Evolutionary conservation across 1,139 yeast species (phyloP).

Genomic region (Nakaseomyces delphensis): DNA sequence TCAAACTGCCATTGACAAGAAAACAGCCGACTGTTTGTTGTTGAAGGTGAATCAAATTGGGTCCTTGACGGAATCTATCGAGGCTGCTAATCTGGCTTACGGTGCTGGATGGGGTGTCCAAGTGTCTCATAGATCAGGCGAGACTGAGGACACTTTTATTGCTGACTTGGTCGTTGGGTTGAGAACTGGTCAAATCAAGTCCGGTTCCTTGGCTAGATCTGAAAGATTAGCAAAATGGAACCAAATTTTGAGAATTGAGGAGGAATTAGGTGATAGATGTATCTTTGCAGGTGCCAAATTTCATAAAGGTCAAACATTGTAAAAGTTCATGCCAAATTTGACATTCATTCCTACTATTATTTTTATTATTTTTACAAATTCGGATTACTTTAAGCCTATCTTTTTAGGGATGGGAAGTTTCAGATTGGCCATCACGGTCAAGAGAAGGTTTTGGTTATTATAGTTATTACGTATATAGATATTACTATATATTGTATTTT

Average conservation of each 20-base stretch:
- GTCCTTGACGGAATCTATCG: constrained; percentile 80
- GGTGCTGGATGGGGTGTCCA: constrained; percentile 95
- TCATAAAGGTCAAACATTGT: constrained; percentile 41
- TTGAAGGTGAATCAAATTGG: constrained; percentile 96
- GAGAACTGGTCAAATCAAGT: constrained; percentile 95
- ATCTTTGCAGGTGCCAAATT: constrained; percentile 85
- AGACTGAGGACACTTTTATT: constrained; percentile 95
- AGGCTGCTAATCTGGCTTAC: constrained; percentile 86
- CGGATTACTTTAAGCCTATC: not conserved
- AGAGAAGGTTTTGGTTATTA: not conserved
- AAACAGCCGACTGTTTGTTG: constrained; percentile 85
- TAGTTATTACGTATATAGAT: not conserved
- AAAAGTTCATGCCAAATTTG: constrained; percentile 12
- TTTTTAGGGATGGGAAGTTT: no score
- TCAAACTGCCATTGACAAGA: constrained; percentile 87
- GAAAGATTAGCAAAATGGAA: constrained; percentile 97
- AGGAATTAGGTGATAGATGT: constrained; percentile 87
- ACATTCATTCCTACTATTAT: not conserved
- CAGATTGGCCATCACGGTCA: no score
- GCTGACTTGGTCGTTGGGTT: constrained; percentile 95
- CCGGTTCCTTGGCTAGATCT: constrained; percentile 99
- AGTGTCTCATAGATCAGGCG: constrained; percentile 98
- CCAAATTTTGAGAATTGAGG: constrained; percentile 96
- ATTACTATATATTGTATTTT: not conserved
- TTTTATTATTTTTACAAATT: not conserved